These are phyloP conservation scores for Hexamita inflata DNA, from an alignment of 208 protist species.

Conservation along the genomic window DNA sequence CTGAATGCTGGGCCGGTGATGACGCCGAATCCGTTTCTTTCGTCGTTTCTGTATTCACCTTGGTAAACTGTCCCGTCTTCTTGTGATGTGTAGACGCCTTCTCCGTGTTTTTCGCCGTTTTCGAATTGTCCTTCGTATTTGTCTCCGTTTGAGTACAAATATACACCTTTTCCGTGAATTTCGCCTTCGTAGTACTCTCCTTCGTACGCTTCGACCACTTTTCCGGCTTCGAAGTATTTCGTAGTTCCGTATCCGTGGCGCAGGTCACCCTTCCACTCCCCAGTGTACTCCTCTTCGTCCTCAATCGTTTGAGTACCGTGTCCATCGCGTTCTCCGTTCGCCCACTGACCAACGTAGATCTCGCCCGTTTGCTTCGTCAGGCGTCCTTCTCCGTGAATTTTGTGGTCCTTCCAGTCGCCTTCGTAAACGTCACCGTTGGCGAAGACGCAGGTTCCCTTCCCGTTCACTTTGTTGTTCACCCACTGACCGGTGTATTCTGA, in stretches of 20 bases:
- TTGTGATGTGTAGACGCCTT: conserved; percentile 9
- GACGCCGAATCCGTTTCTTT: conserved; percentile 11
- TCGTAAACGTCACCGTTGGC: conserved; percentile 26
- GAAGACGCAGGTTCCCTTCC: conserved; percentile 14
- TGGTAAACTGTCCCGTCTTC: conserved; percentile 1
- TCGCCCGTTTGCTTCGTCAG: conserved; percentile 21
- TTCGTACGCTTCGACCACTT: conserved; percentile 25
- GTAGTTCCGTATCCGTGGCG: conserved; percentile 29
- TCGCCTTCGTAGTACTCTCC: conserved; percentile 20
- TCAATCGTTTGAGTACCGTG: conserved; percentile 21
- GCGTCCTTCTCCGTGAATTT: conserved; percentile 4
- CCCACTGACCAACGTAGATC: conserved; percentile 27
- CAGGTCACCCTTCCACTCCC: conserved; percentile 27
- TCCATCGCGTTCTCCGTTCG: background rate
- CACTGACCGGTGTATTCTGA: conserved; percentile 31
- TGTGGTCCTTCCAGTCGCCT: conserved; percentile 31
- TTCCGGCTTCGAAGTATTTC: background rate
- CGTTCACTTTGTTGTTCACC: conserved; percentile 27
- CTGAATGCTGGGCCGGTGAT: conserved; percentile 13
- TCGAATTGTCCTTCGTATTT: conserved; percentile 33
- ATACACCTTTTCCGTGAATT: background rate
- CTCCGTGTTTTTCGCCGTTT: conserved; percentile 4
- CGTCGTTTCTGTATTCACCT: conserved; percentile 12
- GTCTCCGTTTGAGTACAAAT: background rate
- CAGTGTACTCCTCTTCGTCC: conserved; percentile 13